These are phyloP conservation scores for Cyberlindnera maritima DNA, from an alignment of 805 yeast genomes.

Conservation along the genomic window DNA sequence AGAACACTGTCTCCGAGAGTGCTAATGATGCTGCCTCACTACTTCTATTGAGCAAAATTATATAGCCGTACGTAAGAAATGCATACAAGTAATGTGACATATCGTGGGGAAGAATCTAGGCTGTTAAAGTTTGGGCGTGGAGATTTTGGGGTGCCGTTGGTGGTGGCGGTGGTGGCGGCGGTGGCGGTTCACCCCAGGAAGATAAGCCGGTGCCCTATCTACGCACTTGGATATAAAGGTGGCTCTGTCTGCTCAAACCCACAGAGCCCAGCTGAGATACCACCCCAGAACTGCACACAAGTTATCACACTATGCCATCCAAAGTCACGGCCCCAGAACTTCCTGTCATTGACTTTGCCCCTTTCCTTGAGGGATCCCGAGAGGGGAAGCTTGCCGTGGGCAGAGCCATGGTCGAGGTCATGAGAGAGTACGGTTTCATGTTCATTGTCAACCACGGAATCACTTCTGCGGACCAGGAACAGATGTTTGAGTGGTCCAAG, in stretches of 20 bases:
- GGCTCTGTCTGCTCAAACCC: too few species aligned
- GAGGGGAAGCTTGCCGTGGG: slow-evolving; percentile 26
- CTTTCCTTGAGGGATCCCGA: slow-evolving; percentile 26
- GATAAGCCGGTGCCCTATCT: too few species aligned
- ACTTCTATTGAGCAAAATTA: background rate
- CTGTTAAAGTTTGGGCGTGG: too few species aligned
- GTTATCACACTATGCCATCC: background rate
- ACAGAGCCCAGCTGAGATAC: too few species aligned
- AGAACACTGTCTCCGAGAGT: background rate
- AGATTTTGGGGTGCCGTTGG: too few species aligned
- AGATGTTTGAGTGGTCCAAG: slow-evolving; percentile 25
- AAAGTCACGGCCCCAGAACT: background rate
- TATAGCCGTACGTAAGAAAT: too few species aligned
- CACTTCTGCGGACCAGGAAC: slow-evolving; percentile 12
- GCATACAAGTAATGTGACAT: too few species aligned
- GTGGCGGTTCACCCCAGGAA: too few species aligned
- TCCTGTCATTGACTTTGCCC: slow-evolving; percentile 30
- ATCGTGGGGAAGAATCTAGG: too few species aligned
- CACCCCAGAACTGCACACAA: background rate
- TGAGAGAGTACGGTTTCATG: slow-evolving; percentile 28
- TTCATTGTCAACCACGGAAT: slow-evolving; percentile 27
- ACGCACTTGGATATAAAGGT: too few species aligned
- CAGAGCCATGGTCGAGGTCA: slow-evolving; percentile 25
- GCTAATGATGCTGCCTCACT: background rate
- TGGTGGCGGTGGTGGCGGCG: too few species aligned